These are phyloP conservation scores for Trametes hirsuta DNA, from an alignment of 1,284 basidiomycete genomes.

Conservation along the genomic window DNA sequence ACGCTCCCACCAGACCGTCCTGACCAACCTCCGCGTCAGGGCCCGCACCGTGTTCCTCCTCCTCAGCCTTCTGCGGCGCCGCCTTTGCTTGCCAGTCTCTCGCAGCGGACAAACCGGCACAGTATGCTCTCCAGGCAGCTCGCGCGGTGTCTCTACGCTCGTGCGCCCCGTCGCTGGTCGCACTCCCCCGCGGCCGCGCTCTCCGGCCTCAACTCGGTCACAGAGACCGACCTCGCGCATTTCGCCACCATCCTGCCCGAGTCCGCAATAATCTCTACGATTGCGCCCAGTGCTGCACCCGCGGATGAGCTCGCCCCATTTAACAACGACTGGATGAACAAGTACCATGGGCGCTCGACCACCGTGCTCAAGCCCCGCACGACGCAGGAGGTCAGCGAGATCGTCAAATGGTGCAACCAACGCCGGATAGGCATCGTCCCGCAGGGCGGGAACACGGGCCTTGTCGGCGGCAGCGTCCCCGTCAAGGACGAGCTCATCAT, in stretches of 20 bases:
- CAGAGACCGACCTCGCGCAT: constrained; percentile 60
- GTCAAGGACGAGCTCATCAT: constrained; percentile 89
- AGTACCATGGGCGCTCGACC: constrained; percentile 84
- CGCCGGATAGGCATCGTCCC: constrained; percentile 88
- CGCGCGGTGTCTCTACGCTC: constrained; percentile 18
- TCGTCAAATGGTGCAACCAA: constrained; percentile 85
- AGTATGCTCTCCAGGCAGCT: constrained; percentile 29
- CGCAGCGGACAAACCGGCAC: background rate
- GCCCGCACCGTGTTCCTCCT: too few relatives aligned
- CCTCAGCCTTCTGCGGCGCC: too few relatives aligned
- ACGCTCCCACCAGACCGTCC: too few relatives aligned
- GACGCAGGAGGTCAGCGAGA: constrained; percentile 85
- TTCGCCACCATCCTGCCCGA: constrained; percentile 64
- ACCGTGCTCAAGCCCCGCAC: constrained; percentile 91
- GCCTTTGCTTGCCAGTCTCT: too few relatives aligned
- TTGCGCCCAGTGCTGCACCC: constrained; percentile 50
- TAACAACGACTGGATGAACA: constrained; percentile 98
- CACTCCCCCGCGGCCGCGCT: constrained; percentile 15
- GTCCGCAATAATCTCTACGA: constrained; percentile 66
- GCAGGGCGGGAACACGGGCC: constrained; percentile 97
- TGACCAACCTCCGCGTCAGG: too few relatives aligned
- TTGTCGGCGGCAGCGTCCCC: constrained; percentile 97
- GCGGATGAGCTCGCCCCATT: constrained; percentile 77
- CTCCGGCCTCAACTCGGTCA: constrained; percentile 47
- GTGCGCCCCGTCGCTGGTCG: constrained; percentile 27